phyloP scores from a whole-genome alignment of 1,284 basidiomycete genomes.

The Leccinum glutinopallens region DNA sequence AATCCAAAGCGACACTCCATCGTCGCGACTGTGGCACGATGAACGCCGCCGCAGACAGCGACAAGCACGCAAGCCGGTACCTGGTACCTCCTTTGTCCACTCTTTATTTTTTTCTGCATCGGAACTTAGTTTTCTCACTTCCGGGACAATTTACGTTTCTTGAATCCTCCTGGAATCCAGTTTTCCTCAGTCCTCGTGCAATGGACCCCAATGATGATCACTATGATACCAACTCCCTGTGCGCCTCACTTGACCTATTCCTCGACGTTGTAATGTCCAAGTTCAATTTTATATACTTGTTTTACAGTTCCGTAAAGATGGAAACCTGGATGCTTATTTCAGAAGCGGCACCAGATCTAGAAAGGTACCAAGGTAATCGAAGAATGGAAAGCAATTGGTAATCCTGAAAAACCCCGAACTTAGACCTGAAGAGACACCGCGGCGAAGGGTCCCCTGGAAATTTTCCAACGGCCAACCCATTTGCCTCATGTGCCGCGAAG shows the following conservation, averaged over 20 bases:
- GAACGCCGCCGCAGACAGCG: conserved; percentile 22
- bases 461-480: conserved; percentile 13
- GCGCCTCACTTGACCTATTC: conserved; percentile 8
- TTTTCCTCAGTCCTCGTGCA: conserved; percentile 24
- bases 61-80: conserved; percentile 17
- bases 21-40: conserved; percentile 30
- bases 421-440: conserved; percentile 31
- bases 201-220: conserved; percentile 23
- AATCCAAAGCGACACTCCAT: conserved; percentile 34
- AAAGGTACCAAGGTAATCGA: conserved; percentile 26
- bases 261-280: conserved; percentile 27
- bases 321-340: conserved; percentile 22
- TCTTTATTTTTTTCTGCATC: conserved; percentile 11
- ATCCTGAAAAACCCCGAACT: conserved; percentile 24
- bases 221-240: conserved; percentile 17
- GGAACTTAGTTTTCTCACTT: conserved; percentile 11
- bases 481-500: conserved; percentile 21
- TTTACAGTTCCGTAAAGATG: conserved; percentile 13
- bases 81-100: not conserved
- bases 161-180: conserved; percentile 1
- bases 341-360: conserved; percentile 9
- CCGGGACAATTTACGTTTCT: conserved; percentile 22
- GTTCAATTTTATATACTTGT: conserved; percentile 19
- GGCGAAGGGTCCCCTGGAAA: conserved; percentile 26
- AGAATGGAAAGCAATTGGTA: conserved; percentile 25